Base-by-base conservation (phyloP, 441 rosid species). In the Croton laevigatus region DNA sequence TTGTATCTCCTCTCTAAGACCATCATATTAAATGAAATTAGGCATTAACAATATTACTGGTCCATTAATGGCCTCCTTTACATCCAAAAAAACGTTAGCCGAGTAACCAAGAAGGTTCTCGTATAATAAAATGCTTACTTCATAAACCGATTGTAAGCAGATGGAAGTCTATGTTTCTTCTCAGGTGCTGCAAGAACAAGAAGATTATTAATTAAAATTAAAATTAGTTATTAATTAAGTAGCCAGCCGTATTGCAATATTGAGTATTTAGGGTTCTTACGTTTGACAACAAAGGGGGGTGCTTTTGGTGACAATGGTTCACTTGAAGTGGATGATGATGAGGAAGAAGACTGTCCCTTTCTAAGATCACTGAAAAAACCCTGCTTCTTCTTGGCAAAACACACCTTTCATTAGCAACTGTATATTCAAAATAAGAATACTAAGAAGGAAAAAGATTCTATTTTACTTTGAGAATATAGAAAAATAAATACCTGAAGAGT, bases 151-250 rank as follows among this genome's bases (percentile, higher is more conserved):
- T 93, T 95, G 84, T 95, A 95, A 68, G 99, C 97, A 52, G 99
- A 95, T 73, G 98, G 98, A 73, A 95, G 99, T 68, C 97, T 86
- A 83, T 95, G 99, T 78, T 95, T 95, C 95, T 93, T 95, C 89
- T 93, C 97, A 23, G 97, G 99, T 65, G 98, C 99, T 95, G 82
- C 76, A 78, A 51, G 19, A n/a, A 53, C 5, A n/a, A 53, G 32
- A 27, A 27, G 32, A 19, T 6, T 14, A 49, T 14, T 49, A 48
- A 17, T 16, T 48, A 13, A 48, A 3, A 27, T 48, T 8, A 49
- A 14, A 49, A 53, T n/a, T 53, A 53, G 6, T 53, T n/a, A n/a
- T 53, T 19, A 19, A 6, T 4, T 1, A 8, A 53, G 9, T n/a
- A n/a, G 27, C 2, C 32, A 27, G 27, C 2, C 32, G 2, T 27